A percentile compares a stretch with the other conserved stretches of the same genome.
phyloP scores from a whole-genome alignment of 2,329 filamentous ascomycete genomes.

The Colletotrichum sp. region DNA sequence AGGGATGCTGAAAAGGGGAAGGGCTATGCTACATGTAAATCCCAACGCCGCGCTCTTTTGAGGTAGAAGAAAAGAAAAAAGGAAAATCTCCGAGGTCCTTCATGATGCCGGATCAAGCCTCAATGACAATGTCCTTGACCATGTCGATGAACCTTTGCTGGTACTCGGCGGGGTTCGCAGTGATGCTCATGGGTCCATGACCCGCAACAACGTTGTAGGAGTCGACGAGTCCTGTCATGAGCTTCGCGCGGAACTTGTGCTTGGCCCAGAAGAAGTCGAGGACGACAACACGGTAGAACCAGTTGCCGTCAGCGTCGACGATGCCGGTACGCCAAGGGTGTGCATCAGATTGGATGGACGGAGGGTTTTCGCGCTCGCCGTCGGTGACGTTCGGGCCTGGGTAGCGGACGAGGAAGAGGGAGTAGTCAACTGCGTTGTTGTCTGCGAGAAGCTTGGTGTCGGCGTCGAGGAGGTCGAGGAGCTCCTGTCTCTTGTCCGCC shows the following conservation, averaged over 20 bases:
- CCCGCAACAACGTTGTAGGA: slow-evolving; percentile 66
- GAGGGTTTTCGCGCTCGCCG: slow-evolving; percentile 43
- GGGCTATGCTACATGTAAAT: neutral
- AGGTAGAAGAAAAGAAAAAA: neutral
- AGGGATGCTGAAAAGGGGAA: neutral
- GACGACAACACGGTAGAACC: slow-evolving; percentile 70
- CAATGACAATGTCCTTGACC: slow-evolving; percentile 47
- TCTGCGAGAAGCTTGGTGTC: slow-evolving; percentile 69
- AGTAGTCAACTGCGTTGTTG: slow-evolving; percentile 76
- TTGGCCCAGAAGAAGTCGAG: slow-evolving; percentile 83
- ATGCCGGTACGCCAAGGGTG: slow-evolving; percentile 66
- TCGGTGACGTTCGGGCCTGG: slow-evolving; percentile 24
- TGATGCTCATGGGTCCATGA: slow-evolving; percentile 77
- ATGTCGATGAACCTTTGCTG: slow-evolving; percentile 56
- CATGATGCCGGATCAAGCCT: slow-evolving; percentile 24
- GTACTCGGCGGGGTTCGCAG: slow-evolving; percentile 72
- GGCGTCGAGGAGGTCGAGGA: slow-evolving; percentile 58
- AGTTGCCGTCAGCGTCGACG: slow-evolving; percentile 64
- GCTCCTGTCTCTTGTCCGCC: slow-evolving; percentile 56
- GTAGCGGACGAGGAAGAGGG: slow-evolving; percentile 69
- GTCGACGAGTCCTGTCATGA: slow-evolving; percentile 69
- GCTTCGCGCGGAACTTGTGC: slow-evolving; percentile 69
- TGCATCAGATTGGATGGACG: slow-evolving; percentile 33
- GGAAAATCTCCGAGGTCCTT: neutral
- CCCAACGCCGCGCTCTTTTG: neutral